Evolutionary conservation across 2,329 filamentous ascomycete genomes (phyloP).

Genomic region (Thielaviopsis punctulata): DNA sequence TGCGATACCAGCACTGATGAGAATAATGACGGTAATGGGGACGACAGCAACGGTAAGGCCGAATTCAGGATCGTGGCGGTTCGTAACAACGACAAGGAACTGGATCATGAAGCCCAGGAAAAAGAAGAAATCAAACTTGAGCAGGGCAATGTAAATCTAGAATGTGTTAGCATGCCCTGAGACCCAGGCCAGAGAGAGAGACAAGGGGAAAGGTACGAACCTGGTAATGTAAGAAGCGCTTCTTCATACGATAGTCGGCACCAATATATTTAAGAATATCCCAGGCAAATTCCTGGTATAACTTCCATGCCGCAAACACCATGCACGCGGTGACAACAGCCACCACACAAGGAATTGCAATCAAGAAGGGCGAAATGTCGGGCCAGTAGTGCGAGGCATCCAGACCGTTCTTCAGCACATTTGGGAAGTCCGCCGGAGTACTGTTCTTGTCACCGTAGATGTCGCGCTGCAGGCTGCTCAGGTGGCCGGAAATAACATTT

Average conservation of each 20-base stretch:
- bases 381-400: conserved; percentile 40
- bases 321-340: conserved; percentile 57
- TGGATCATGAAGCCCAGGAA: conserved; percentile 98
- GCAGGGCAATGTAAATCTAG: conserved; percentile 91
- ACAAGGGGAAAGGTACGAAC: conserved; percentile 29
- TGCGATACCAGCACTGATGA: conserved; percentile 70
- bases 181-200: background rate
- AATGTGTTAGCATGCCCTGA: background rate
- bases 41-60: conserved; percentile 77
- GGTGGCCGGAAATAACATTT: conserved; percentile 8
- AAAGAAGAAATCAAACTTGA: conserved; percentile 99
- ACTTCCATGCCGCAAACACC: conserved; percentile 71
- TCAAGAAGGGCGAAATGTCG: conserved; percentile 55
- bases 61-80: conserved; percentile 54
- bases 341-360: conserved; percentile 74
- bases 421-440: conserved; percentile 12
- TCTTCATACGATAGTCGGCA: conserved; percentile 91
- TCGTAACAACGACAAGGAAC: conserved; percentile 81
- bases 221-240: conserved; percentile 91
- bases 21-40: conserved; percentile 75
- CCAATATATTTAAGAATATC: conserved; percentile 99
- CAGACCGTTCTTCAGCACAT: conserved; percentile 24
- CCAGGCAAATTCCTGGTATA: conserved; percentile 98
- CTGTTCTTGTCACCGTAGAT: conserved; percentile 5
- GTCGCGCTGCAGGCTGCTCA: conserved; percentile 1